phyloP scores from a whole-genome alignment of 2,329 filamentous ascomycete genomes.

The Drechmeria coniospora region DNA sequence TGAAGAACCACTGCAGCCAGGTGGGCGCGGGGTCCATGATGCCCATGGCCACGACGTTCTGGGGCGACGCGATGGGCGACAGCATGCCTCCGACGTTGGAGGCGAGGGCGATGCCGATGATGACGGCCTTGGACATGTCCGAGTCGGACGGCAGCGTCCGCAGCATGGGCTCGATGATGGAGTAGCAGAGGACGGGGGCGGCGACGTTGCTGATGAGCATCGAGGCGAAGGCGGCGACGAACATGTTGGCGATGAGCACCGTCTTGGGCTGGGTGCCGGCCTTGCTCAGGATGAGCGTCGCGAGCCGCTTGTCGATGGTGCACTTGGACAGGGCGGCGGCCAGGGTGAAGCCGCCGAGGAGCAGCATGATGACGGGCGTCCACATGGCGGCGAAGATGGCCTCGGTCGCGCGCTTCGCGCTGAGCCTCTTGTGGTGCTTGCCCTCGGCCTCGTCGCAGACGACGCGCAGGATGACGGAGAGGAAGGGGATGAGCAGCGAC shows the following conservation, averaged over 20 bases:
- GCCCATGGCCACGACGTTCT: slow-evolving; percentile 91
- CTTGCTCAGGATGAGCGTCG: slow-evolving; percentile 90
- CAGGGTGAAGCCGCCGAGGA: slow-evolving; percentile 90
- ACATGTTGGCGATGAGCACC: slow-evolving; percentile 95
- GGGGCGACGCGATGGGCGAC: slow-evolving; percentile 90
- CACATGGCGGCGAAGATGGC: slow-evolving; percentile 95
- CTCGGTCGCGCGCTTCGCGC: slow-evolving; percentile 64
- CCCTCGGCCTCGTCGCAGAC: slow-evolving; percentile 54
- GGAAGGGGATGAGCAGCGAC: slow-evolving; percentile 81
- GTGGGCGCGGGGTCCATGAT: slow-evolving; percentile 88
- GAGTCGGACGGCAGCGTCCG: slow-evolving; percentile 84
- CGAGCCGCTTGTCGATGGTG: slow-evolving; percentile 93
- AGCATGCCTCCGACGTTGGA: slow-evolving; percentile 95
- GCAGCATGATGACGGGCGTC: slow-evolving; percentile 97
- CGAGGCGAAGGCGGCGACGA: slow-evolving; percentile 90
- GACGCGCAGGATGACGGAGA: slow-evolving; percentile 75
- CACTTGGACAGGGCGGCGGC: slow-evolving; percentile 93
- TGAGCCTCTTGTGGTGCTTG: slow-evolving; percentile 49
- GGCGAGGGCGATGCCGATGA: slow-evolving; percentile 85
- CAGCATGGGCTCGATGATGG: slow-evolving; percentile 93
- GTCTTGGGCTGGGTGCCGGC: slow-evolving; percentile 80
- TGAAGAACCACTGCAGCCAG: slow-evolving; percentile 96
- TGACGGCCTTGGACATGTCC: slow-evolving; percentile 84
- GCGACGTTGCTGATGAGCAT: slow-evolving; percentile 99
- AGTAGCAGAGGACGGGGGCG: slow-evolving; percentile 90